Percentiles rank a stretch among this genome's conserved stretches.
These are phyloP conservation scores for Sextonia rubra DNA, from an alignment of 164 flowering plant genomes.

Conservation along the genomic window DNA sequence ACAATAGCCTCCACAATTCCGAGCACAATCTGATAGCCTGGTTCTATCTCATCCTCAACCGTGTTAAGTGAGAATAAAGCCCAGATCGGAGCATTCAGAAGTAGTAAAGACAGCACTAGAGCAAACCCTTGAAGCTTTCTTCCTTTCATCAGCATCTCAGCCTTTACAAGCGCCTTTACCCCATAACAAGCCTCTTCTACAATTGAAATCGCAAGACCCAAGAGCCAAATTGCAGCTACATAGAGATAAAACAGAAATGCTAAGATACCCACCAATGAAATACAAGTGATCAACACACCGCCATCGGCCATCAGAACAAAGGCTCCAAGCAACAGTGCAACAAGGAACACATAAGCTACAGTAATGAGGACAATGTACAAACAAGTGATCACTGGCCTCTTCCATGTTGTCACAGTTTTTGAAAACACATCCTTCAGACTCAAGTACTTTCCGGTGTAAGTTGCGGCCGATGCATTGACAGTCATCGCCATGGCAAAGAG, in stretches of 20 bases:
- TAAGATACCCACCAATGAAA: not conserved
- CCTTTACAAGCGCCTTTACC: constrained; percentile 11
- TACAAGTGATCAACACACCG: not conserved
- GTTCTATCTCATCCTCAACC: not conserved
- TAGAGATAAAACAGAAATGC: not conserved
- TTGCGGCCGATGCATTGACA: constrained; percentile 18
- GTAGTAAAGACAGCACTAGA: not conserved
- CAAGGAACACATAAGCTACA: not conserved
- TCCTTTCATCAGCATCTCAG: constrained; percentile 17
- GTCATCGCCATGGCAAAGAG: constrained; percentile 9
- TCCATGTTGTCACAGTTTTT: constrained; percentile 11
- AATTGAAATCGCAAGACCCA: constrained; percentile 18
- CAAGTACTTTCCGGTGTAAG: not conserved
- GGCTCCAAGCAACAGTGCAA: not conserved
- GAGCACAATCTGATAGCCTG: not conserved
- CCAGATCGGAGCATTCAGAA: not conserved
- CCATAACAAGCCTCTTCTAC: constrained; percentile 17
- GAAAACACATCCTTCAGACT: constrained; percentile 11
- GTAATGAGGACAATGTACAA: constrained; percentile 1
- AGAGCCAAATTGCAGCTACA: constrained; percentile 9
- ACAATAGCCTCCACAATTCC: not conserved
- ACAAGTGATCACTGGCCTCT: constrained; percentile 13
- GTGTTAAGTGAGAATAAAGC: not conserved
- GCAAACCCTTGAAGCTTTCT: constrained; percentile 19
- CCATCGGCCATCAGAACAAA: not conserved